Evolutionary conservation across 108 stramenopile genomes (phyloP), one percentile per base, ranked within the genome.

Genomic region (Cyclostephanos invisitatus): DNA sequence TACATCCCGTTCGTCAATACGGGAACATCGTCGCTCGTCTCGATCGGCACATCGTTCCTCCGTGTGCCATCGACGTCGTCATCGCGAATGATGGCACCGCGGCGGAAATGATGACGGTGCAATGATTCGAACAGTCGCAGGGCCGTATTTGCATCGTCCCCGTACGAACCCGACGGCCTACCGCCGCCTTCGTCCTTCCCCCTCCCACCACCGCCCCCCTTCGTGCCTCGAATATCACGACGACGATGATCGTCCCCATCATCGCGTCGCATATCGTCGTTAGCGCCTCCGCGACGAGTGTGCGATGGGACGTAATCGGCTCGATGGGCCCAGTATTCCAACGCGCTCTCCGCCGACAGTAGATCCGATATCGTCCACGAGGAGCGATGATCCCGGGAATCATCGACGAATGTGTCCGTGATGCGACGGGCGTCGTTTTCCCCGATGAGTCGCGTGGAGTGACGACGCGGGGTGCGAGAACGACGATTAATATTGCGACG

Each of bases 321-420:
- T 17, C 74, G 40, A 50, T 75, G 38, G 21, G 74, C 74, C 74
- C 74, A 75, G 66, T 37, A 75, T 75, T 75, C 74, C 44, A 75
- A 40, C 22, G 74, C 74, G 21, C 60, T 66, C 28, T 75, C 74
- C 49, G 66, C 66, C 36, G 65, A 66, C 15, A 75, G 40, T 12
- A 75, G 40, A 0, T 42, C 29, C 46, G 46, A 25, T 18, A 14
- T 59, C 68, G 28, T 67, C 50, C 2, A 3, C 32, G 24, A 22
- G 47, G 17, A 53, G 18, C 21, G 53, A n/a, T 5, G 11, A 0
- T 0, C 8, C 21, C 25, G 53, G 24, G 25, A 2, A 24, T n/a
- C 53, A 0, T 54, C 22, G 7, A 54, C 20, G 11, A 67, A 67
- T 4, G 53, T 56, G n/a, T 58, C 37, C 29, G 68, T 70, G 10